Percentiles rank a stretch among this genome's conserved stretches.
Conservation (phyloP, 441 rosid species). For the Kokia cookei region DNA sequence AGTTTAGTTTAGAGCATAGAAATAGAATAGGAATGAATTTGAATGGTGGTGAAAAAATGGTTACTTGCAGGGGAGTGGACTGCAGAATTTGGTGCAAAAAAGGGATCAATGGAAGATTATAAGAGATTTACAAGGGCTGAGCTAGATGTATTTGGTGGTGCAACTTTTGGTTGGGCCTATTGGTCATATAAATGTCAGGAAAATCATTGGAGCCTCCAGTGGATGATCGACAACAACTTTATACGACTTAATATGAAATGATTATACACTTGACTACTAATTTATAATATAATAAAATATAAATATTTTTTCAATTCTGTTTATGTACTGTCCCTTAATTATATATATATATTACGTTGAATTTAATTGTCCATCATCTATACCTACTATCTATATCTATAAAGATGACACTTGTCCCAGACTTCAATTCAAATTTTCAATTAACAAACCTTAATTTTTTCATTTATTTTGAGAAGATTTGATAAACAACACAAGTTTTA, state of each 20-base stretch:
- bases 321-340: too few relatives aligned
- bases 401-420: too few relatives aligned
- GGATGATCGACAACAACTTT: constrained; percentile 15
- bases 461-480: too few relatives aligned
- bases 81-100: background rate
- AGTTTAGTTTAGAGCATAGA: background rate
- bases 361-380: too few relatives aligned
- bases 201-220: background rate
- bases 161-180: constrained; percentile 37
- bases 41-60: background rate
- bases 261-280: background rate
- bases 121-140: constrained; percentile 24
- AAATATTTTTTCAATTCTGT: too few relatives aligned
- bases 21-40: background rate
- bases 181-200: constrained; percentile 25
- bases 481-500: too few relatives aligned
- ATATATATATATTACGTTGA: too few relatives aligned
- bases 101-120: constrained; percentile 16
- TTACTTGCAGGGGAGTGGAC: constrained; percentile 36
- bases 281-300: too few relatives aligned
- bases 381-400: too few relatives aligned
- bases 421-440: too few relatives aligned
- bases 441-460: too few relatives aligned
- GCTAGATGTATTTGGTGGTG: constrained; percentile 20
- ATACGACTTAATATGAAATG: constrained; percentile 3